These are phyloP conservation scores for Macrolepiota albuminosa DNA, from an alignment of 768 basidiomycete species.

Conservation along the genomic window DNA sequence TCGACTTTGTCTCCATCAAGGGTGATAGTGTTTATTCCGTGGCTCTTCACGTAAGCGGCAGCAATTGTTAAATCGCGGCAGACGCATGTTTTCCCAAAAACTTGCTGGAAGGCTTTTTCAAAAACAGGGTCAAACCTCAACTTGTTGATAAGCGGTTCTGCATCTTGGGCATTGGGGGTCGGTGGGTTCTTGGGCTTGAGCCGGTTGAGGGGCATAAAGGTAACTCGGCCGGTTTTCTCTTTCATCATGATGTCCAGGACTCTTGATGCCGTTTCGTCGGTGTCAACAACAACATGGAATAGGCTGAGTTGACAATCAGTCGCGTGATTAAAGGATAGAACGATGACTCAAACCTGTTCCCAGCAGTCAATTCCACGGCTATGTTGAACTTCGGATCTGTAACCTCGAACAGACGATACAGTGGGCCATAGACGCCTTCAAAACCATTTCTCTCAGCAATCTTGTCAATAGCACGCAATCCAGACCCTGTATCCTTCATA, in stretches of 20 bases:
- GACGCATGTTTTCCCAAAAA: constrained; percentile 96
- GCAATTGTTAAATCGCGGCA: constrained; percentile 91
- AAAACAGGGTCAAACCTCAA: constrained; percentile 68
- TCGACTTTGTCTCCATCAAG: constrained; percentile 98
- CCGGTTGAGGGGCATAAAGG: constrained; percentile 97
- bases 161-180: constrained; percentile 68
- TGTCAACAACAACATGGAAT: constrained; percentile 97
- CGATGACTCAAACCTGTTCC: constrained; percentile 64
- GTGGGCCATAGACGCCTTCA: constrained; percentile 86
- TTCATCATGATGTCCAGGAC: constrained; percentile 93
- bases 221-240: constrained; percentile 92
- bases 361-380: constrained; percentile 92
- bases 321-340: background rate
- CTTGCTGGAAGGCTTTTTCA: constrained; percentile 89
- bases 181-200: constrained; percentile 71
- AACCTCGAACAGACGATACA: constrained; percentile 92
- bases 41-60: constrained; percentile 90
- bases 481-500: constrained; percentile 83
- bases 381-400: constrained; percentile 85
- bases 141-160: constrained; percentile 78
- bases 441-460: constrained; percentile 75
- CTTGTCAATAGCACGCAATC: constrained; percentile 79
- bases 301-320: constrained; percentile 45
- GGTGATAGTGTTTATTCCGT: constrained; percentile 95
- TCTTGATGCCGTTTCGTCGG: constrained; percentile 86